Base-by-base conservation (phyloP, 805 yeast genomes). In the Saccharomycopsis fodiens region DNA sequence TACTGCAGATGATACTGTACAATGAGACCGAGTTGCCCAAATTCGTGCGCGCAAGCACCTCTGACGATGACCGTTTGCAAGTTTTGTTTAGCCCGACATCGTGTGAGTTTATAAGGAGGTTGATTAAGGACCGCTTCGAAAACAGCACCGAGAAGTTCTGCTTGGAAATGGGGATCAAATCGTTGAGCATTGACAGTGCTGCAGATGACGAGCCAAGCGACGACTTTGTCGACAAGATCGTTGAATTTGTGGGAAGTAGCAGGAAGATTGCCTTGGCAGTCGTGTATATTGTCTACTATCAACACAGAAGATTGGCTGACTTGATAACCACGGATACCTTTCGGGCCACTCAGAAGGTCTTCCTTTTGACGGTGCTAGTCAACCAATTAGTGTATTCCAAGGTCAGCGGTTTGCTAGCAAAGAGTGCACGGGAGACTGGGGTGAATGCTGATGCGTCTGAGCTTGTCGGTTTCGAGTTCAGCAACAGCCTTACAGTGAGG, bases 21-120 rank as follows among this genome's bases (percentile, higher is more conserved):
- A n/a, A 22, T 39, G 30, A n/a, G 4, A 21, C 10, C 8, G 36
- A 6, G 16, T 22, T 20, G 19, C 17, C 13, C 10, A 13, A 17
- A 21, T 15, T 17, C 17, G 17, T 15, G 30, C 17, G 15, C 5
- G 7, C 6, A 10, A 10, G 15, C 13, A 17, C 8, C n/a, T 22
- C 21, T 20, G 13, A 19, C 5, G 42, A 39, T 22, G 42, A 39
- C 22, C 16, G 15, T 12, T 23, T 19, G 12, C 27, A 21, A 3
- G 37, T 48, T 27, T 29, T 44, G 19, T 13, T 48, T n/a, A 48
- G 52, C 5, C 19, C 23, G 6, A 35, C 52, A 3, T 46, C 44
- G 32, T 3, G 37, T 4, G 46, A 36, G 35, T 25, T 48, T n/a
- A 15, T 48, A 20, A 42, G 22, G 20, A 8, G 19, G 8, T 30